Conservation (phyloP, 2,329 filamentous ascomycete genomes). For the Talaromyces rugulosus region DNA sequence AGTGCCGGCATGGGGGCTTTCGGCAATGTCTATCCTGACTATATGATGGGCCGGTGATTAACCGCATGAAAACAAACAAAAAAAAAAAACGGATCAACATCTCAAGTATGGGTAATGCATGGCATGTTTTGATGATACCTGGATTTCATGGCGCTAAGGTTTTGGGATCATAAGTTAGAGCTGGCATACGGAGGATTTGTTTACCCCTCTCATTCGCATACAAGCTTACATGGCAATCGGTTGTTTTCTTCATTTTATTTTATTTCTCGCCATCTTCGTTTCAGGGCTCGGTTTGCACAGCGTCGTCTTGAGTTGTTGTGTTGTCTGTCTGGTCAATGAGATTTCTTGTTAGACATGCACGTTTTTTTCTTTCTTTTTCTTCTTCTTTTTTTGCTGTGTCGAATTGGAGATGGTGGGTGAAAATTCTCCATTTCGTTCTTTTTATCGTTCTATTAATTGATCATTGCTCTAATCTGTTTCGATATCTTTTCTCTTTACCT, state of each 20-base stretch:
- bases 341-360: conserved; percentile 9
- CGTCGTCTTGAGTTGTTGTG: conserved; percentile 18
- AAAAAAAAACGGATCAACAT: conserved; percentile 9
- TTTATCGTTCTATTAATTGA: conserved; percentile 3
- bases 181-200: conserved; percentile 37
- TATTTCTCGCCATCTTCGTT: conserved; percentile 16
- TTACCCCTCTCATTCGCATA: conserved; percentile 26
- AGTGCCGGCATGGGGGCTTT: conserved; percentile 30
- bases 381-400: conserved; percentile 6
- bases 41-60: conserved; percentile 45
- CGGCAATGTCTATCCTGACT: conserved; percentile 42
- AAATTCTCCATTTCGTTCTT: neutral
- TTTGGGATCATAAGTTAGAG: conserved; percentile 35
- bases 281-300: conserved; percentile 18
- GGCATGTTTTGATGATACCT: conserved; percentile 40
- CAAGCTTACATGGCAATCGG: conserved; percentile 9
- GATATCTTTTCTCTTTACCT: conserved; percentile 13
- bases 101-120: conserved; percentile 30
- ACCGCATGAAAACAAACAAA: neutral
- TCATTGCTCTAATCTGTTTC: conserved; percentile 12
- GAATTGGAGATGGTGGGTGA: conserved; percentile 3
- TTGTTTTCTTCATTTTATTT: conserved; percentile 11
- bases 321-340: conserved; percentile 11
- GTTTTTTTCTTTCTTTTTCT: neutral
- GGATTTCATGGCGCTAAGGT: conserved; percentile 39